Base-by-base conservation (phyloP, 345 rosid species). In the Eucalyptus erythrocorys region DNA sequence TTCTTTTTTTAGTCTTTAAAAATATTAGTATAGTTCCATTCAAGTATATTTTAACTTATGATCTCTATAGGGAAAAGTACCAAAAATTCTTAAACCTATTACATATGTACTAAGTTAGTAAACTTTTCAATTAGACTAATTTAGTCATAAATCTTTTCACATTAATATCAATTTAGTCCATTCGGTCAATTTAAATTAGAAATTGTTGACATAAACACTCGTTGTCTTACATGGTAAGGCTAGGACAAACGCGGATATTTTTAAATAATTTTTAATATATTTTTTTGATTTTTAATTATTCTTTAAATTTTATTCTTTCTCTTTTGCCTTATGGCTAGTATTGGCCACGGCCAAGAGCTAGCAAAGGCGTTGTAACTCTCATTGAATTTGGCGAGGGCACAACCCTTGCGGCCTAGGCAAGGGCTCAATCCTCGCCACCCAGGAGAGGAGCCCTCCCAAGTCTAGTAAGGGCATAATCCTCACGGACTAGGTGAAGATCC, bases 181-280 rank as follows among this genome's bases (percentile, higher is more conserved):
- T 5, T 1, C 2, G 1, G 1, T 57, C 0, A 57, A 57, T 57
- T 26, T 57, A 57, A 51, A 51, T 51, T 0, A 1, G 1, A 51
- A 51, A 51, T 51, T 0, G 0, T 51, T 19, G 2, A 19, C 4
- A 2, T 51, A 51, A 1, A 51, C 0, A 0, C 2, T 1, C 0
- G 1, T 24, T 2, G 0, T 51, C 24, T 1, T 19, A 51, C 5
- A 51, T 7, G 5, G 0, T 10, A 51, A 0, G 0, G 1, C 1
- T 51, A 19, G 5, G 1, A 51, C 10, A 19, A 51, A 51, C 1
- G 2, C 0, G 0, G 0, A 51, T 51, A 51, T 51, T 51, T 51
- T 51, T 19, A 51, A 51, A 51, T 19, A 51, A 0, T 3, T 51
- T 51, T 17, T 6, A 50, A 50, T 16, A 49, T 14, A n/a, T n/a